Evolutionary conservation across 495 filamentous ascomycete species (phyloP), one percentile per base, ranked within the genome.

Genomic region (Annulohypoxylon maeteangense): DNA sequence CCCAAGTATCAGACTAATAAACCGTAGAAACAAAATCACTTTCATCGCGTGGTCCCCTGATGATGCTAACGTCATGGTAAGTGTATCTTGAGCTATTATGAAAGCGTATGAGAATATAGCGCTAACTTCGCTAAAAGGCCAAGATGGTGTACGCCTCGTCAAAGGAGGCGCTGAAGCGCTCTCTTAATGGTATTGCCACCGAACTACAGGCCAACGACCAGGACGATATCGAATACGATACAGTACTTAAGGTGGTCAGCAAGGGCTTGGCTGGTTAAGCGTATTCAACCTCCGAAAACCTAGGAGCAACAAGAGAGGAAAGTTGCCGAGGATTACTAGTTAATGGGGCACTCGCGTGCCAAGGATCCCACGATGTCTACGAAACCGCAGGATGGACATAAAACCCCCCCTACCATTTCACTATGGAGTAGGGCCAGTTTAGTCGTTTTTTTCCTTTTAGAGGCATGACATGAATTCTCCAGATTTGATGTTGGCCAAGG

Each of bases 101-200:
- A 42, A 11, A 11, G 16, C 11, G n/a, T 42, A 32, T 1, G 11
- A 31, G 27, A 50, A 38, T 18, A 55, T 64, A 40, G 4, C 47
- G 55, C 71, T 75, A 50, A 76, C 56, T 62, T 29, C 23, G n/a
- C 36, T 40, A 22, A 70, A 94, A 94, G 92, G 84, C 89, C 78
- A 92, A 93, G 82, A 98, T 98, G 96, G 87, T 97, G 74, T 98
- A 98, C 89, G 93, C 95, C 77, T 93, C 93, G 58, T 98, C 95
- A 77, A 96, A 96, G 81, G 93, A 97, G 74, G 88, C 88, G 64
- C 86, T 99, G 72, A 97, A 96, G 86, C 91, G 90, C 78, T 83
- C 95, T 27, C 88, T 99, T 62, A 92, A 88, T 79, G 92, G 92
- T 32, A 80, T 98, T 68, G 87, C 87, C 61, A 82, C 83, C 75